Percentiles rank a stretch among this genome's conserved stretches.
phyloP scores from a whole-genome alignment of 164 flowering plant genomes.

The Vitis labrusca region DNA sequence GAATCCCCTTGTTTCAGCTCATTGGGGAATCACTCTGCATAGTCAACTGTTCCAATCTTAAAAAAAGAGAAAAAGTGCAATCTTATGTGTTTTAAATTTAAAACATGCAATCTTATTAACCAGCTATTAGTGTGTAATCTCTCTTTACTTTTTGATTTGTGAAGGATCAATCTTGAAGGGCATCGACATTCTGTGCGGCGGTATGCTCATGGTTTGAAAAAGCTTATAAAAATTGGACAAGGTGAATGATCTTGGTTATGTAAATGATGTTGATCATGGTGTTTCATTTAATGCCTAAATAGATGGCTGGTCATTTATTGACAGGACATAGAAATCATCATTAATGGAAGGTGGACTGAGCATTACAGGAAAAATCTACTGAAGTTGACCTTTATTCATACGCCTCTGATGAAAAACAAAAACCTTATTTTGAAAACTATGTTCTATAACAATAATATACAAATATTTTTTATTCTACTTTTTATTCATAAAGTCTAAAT shows the following conservation, averaged over 20 bases:
- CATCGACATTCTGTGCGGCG: conserved; percentile 82
- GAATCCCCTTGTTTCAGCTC: no score
- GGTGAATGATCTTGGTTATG: conserved; percentile 39
- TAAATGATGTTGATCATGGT: neutral
- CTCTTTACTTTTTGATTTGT: conserved; percentile 13
- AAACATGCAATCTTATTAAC: neutral
- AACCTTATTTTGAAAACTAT: neutral
- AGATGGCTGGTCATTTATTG: no score
- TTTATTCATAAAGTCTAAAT: no score
- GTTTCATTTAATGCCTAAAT: no score
- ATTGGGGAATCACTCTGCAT: neutral
- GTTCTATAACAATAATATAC: neutral
- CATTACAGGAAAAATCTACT: no score
- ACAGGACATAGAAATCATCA: no score
- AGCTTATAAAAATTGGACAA: conserved; percentile 83
- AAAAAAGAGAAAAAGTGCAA: neutral
- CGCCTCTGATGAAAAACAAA: no score
- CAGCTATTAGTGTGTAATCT: neutral
- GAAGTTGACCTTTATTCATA: no score
- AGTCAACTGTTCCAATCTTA: neutral
- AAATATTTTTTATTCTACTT: neutral
- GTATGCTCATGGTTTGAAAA: conserved; percentile 73
- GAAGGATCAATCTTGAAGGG: conserved; percentile 85
- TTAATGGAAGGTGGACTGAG: no score
- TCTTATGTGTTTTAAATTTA: neutral